These are phyloP conservation scores for Leishmania arabica DNA, from an alignment of 208 protist species.

Conservation along the genomic window DNA sequence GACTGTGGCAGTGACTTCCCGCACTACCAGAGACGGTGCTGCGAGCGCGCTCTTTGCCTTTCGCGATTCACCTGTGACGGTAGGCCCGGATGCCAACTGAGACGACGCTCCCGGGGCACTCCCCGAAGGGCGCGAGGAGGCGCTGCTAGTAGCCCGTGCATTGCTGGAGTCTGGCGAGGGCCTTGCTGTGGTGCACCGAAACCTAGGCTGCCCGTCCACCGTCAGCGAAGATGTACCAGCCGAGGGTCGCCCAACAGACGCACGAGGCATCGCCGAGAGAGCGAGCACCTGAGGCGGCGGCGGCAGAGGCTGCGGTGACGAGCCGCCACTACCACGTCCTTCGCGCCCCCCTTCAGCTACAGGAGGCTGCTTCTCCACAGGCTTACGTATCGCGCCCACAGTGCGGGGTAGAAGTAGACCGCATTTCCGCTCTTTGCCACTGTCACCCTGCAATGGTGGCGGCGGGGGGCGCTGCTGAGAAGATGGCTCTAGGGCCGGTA, in stretches of 20 bases:
- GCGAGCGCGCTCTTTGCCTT: background rate
- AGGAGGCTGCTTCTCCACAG: slow-evolving; percentile 2
- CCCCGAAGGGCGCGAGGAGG: background rate
- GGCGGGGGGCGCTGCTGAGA: background rate
- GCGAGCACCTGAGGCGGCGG: background rate
- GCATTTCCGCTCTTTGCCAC: background rate
- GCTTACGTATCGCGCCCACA: background rate
- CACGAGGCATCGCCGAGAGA: background rate
- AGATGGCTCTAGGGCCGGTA: background rate
- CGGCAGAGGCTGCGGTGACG: background rate
- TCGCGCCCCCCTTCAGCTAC: background rate
- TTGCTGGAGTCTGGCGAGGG: background rate
- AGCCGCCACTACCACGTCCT: background rate
- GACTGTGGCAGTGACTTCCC: background rate
- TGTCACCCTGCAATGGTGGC: background rate
- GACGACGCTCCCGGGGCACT: background rate
- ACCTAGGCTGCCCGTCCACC: slow-evolving; percentile 9
- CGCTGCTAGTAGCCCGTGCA: background rate
- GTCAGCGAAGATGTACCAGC: background rate
- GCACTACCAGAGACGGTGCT: background rate
- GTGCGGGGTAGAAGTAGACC: background rate
- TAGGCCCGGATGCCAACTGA: background rate
- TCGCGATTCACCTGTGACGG: background rate
- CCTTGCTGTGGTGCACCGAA: slow-evolving; percentile 14
- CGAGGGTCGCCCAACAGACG: background rate